These are phyloP conservation scores for Mycosphaerella sp. DNA, from an alignment of 2,329 filamentous ascomycete species.

Conservation along the genomic window DNA sequence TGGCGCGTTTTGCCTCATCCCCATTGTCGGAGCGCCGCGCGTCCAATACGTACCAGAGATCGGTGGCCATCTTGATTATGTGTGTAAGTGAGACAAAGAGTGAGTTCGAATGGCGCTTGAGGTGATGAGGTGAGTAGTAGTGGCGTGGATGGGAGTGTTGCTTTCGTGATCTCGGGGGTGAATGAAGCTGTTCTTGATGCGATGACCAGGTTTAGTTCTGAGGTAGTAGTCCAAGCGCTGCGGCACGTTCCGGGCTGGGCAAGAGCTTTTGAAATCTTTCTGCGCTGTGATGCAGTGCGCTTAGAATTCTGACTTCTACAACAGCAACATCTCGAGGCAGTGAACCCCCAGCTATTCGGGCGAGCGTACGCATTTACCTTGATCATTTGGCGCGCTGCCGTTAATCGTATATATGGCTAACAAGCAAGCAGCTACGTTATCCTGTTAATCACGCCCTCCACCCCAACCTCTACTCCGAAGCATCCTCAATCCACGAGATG, in stretches of 20 bases:
- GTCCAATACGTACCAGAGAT: constrained; percentile 59
- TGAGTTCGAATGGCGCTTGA: constrained; percentile 5
- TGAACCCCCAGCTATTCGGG: constrained; percentile 30
- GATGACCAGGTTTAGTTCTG: not conserved
- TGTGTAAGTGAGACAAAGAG: not conserved
- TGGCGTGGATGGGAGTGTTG: constrained; percentile 1
- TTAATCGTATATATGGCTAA: too few species aligned
- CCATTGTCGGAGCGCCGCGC: constrained; percentile 24
- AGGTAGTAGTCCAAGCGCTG: too few species aligned
- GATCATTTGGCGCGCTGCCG: not conserved
- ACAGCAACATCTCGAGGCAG: constrained; percentile 25
- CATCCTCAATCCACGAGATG: constrained; percentile 17
- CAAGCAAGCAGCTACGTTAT: not conserved
- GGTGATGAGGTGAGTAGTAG: not conserved
- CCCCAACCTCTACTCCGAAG: constrained; percentile 14
- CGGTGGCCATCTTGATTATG: constrained; percentile 61
- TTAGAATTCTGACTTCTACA: not conserved
- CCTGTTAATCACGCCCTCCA: not conserved
- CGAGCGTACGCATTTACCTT: constrained; percentile 26
- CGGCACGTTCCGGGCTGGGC: too few species aligned
- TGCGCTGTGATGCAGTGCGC: not conserved
- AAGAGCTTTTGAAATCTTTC: not conserved
- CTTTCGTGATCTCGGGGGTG: not conserved
- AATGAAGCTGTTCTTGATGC: constrained; percentile 4
- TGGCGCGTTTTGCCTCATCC: constrained; percentile 15